Conservation (phyloP, 1,284 basidiomycete genomes). For the Pyrrhoderma noxium region DNA sequence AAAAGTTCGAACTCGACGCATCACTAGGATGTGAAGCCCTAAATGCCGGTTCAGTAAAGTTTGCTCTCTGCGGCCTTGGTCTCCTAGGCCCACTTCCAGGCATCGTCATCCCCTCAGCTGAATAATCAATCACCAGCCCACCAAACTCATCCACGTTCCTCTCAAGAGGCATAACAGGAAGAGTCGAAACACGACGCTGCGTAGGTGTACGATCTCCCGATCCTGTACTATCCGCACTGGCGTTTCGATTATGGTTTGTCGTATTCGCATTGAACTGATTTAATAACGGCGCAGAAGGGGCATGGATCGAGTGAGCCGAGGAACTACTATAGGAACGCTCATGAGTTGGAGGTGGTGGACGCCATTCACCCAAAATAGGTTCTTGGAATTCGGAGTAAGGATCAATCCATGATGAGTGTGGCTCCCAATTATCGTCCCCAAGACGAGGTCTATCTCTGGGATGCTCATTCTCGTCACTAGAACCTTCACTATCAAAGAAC, state of each 20-base stretch:
- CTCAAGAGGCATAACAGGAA: conserved; percentile 26
- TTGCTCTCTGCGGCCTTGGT: not conserved
- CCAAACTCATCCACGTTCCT: conserved; percentile 18
- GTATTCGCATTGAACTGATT: not conserved
- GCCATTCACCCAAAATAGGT: conserved; percentile 16
- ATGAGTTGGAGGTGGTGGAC: conserved; percentile 12
- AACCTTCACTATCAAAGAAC: conserved; percentile 14
- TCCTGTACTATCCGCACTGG: not conserved
- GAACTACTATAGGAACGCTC: conserved; percentile 14
- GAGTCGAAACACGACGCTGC: conserved; percentile 26
- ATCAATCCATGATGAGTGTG: conserved; percentile 16
- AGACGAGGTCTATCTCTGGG: not conserved
- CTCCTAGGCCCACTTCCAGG: not conserved
- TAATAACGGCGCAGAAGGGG: conserved; percentile 27
- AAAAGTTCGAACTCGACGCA: not conserved
- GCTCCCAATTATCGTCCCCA: conserved; percentile 10
- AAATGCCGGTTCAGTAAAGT: not conserved
- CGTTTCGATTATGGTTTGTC: not conserved
- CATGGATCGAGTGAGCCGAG: conserved; percentile 1
- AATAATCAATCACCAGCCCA: not conserved
- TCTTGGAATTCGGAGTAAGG: conserved; percentile 15
- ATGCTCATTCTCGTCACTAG: conserved; percentile 16
- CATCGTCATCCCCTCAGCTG: not conserved
- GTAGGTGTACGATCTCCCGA: not conserved
- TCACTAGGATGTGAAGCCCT: not conserved